A percentile compares a stretch with the other conserved stretches of the same genome.
Conservation (phyloP, 805 yeast species). For the Spathaspora sp. region DNA sequence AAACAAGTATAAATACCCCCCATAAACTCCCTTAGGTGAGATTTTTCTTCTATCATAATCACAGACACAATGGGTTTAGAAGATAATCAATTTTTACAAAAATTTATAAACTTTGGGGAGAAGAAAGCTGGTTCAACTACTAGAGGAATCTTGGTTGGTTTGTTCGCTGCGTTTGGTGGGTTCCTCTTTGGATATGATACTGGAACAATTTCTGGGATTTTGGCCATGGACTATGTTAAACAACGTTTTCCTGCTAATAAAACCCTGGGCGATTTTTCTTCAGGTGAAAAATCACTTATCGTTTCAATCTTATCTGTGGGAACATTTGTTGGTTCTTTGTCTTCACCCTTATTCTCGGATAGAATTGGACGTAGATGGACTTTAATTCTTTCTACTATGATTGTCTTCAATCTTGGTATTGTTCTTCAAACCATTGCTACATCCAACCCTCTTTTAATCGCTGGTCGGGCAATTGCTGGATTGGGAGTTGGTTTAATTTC, state of each 20-base stretch:
- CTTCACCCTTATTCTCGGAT: too few species aligned
- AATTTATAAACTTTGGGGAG: conserved; percentile 41
- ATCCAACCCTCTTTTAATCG: too few species aligned
- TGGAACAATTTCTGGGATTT: conserved; percentile 40
- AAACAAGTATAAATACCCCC: not conserved
- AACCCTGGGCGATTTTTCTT: conserved; percentile 3
- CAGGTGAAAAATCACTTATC: too few species aligned
- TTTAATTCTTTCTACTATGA: too few species aligned
- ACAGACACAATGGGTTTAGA: conserved; percentile 32
- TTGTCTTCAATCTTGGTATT: too few species aligned
- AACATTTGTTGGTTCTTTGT: conserved; percentile 38
- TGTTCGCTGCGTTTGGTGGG: conserved; percentile 39
- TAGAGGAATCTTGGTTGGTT: conserved; percentile 38
- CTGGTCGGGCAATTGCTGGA: too few species aligned
- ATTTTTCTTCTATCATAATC: too few species aligned
- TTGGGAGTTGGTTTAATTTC: too few species aligned
- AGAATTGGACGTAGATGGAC: too few species aligned
- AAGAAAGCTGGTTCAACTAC: conserved; percentile 44
- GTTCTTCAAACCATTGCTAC: too few species aligned
- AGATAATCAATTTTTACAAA: conserved; percentile 27
- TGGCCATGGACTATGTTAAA: conserved; percentile 36
- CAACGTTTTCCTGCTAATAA: conserved; percentile 19
- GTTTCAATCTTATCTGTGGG: conserved; percentile 34
- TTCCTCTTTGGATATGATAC: conserved; percentile 46
- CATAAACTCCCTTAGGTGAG: not conserved